A percentile compares a stretch with the other conserved stretches of the same genome.
These are phyloP conservation scores for Suillus weaverae DNA, from an alignment of 768 basidiomycete species.

Conservation along the genomic window DNA sequence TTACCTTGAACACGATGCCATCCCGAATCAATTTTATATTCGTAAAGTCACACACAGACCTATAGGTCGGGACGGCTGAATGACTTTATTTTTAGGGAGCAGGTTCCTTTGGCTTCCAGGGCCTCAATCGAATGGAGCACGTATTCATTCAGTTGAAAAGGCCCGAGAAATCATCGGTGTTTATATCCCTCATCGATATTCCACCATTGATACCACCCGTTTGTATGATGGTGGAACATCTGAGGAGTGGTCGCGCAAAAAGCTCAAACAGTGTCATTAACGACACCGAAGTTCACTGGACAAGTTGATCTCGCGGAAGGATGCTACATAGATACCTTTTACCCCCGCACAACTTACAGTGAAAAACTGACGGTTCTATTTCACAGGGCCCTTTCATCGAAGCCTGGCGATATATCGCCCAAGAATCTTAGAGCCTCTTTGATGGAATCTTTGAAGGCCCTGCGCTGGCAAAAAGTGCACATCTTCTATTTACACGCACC, in stretches of 20 bases:
- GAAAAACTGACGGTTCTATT: background rate
- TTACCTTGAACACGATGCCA: background rate
- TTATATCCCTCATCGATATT: constrained; percentile 18
- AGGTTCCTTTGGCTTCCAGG: constrained; percentile 20
- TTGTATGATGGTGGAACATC: constrained; percentile 22
- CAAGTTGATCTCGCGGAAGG: constrained; percentile 14
- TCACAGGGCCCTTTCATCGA: constrained; percentile 12
- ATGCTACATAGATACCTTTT: constrained; percentile 14
- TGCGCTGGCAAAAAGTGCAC: constrained; percentile 17
- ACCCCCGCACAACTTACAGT: background rate
- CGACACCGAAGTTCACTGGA: constrained; percentile 14
- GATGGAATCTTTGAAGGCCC: constrained; percentile 12
- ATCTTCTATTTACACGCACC: constrained; percentile 46
- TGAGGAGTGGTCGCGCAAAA: constrained; percentile 13
- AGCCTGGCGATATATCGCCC: constrained; percentile 12
- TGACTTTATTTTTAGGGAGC: constrained; percentile 17
- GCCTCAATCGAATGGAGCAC: constrained; percentile 20
- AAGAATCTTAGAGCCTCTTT: constrained; percentile 15
- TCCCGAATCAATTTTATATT: constrained; percentile 14
- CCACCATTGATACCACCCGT: constrained; percentile 24
- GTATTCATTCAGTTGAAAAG: constrained; percentile 17
- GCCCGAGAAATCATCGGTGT: constrained; percentile 16
- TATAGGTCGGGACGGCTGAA: background rate
- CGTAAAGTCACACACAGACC: constrained; percentile 8
- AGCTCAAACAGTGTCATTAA: background rate